Evolutionary conservation across 768 basidiomycete species (phyloP).

Genomic region (Coprinellus micaceus): DNA sequence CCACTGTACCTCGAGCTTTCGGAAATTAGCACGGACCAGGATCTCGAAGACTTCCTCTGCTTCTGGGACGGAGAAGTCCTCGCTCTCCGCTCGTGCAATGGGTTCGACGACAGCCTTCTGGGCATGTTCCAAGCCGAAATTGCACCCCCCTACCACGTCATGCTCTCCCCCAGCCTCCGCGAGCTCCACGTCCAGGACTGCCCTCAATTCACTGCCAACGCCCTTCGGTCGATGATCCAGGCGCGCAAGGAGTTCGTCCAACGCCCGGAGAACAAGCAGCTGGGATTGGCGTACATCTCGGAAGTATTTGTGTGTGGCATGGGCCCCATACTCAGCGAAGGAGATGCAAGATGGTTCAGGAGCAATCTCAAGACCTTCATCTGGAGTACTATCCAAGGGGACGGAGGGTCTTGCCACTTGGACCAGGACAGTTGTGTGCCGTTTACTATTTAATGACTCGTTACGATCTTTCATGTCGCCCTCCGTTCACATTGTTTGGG

Average conservation of each 20-base stretch:
- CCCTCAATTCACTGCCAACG: slow-evolving; percentile 14
- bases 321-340: slow-evolving; percentile 8
- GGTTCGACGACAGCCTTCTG: slow-evolving; percentile 16
- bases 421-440: slow-evolving; percentile 7
- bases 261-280: slow-evolving; percentile 6
- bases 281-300: slow-evolving; percentile 8
- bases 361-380: slow-evolving; percentile 11
- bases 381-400: slow-evolving; percentile 11
- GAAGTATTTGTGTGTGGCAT: slow-evolving; percentile 15
- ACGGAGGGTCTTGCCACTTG: slow-evolving; percentile 9
- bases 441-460: slow-evolving; percentile 2
- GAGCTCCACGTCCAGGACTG: slow-evolving; percentile 18
- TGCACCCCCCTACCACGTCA: slow-evolving; percentile 4
- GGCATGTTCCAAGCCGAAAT: slow-evolving; percentile 10
- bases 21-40: slow-evolving; percentile 13
- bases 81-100: slow-evolving; percentile 12
- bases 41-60: slow-evolving; percentile 10
- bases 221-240: slow-evolving; percentile 13
- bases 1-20: slow-evolving; percentile 11
- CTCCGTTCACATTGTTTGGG: not conserved
- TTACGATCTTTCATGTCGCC: not conserved
- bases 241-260: slow-evolving; percentile 14
- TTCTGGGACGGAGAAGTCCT: slow-evolving; percentile 18
- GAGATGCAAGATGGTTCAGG: slow-evolving; percentile 14
- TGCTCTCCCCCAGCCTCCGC: slow-evolving; percentile 12